These are phyloP conservation scores for Xylariaceae sp. DNA, from an alignment of 2,329 filamentous ascomycete genomes.

Conservation along the genomic window DNA sequence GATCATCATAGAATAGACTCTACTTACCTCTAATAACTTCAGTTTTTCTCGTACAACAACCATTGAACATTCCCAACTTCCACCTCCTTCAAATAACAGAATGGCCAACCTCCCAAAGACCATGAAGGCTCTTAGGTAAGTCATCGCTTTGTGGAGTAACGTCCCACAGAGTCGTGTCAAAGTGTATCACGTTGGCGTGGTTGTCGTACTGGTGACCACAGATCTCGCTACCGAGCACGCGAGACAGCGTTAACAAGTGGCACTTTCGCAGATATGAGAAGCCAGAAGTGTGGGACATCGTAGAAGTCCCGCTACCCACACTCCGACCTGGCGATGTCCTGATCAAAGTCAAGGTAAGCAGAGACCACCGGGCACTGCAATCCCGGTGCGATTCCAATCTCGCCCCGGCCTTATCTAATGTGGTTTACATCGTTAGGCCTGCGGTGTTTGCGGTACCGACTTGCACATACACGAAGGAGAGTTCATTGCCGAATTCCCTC, in stretches of 20 bases:
- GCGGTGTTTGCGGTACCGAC: constrained; percentile 35
- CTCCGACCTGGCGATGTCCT: constrained; percentile 56
- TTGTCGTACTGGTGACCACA: no score
- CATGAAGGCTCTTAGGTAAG: constrained; percentile 55
- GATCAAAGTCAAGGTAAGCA: constrained; percentile 58
- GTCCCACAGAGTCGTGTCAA: no score
- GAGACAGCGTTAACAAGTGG: background rate
- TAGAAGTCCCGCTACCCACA: constrained; percentile 56
- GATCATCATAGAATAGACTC: no score
- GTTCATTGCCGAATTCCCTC: constrained; percentile 58
- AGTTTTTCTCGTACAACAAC: no score
- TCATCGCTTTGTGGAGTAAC: no score
- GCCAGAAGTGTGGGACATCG: constrained; percentile 55
- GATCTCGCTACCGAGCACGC: background rate
- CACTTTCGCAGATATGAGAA: constrained; percentile 48
- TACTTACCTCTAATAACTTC: no score
- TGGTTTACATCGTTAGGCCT: no score
- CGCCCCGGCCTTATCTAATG: no score
- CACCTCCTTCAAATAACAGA: no score
- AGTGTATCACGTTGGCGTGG: no score
- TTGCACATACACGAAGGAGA: constrained; percentile 63
- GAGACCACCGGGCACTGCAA: background rate
- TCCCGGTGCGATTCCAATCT: no score
- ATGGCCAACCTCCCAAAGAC: constrained; percentile 34
- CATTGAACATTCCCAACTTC: no score